A percentile compares a stretch with the other conserved stretches of the same genome.
Conservation (phyloP, 2,329 filamentous ascomycete genomes). For the Rhexocercosporidium sp. region DNA sequence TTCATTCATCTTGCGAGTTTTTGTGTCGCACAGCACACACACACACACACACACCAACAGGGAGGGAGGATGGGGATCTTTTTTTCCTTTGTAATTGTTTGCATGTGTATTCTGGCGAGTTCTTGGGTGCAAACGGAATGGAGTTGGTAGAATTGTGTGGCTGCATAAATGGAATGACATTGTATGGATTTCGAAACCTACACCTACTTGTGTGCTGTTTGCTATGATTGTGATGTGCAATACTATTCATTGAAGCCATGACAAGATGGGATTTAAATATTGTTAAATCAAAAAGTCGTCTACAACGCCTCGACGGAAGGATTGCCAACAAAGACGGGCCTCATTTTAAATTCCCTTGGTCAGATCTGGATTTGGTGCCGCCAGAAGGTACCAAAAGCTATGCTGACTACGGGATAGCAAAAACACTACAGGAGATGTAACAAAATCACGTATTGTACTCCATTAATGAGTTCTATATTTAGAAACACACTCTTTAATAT, state of each 20-base stretch:
- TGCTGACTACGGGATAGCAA: too few relatives aligned
- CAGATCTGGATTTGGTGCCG: too few relatives aligned
- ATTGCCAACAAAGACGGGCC: too few relatives aligned
- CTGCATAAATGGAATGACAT: conserved; percentile 13
- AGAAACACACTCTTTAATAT: too few relatives aligned
- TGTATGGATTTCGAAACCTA: neutral
- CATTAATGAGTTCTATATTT: too few relatives aligned
- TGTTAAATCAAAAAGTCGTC: too few relatives aligned
- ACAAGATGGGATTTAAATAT: too few relatives aligned
- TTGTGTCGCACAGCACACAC: neutral
- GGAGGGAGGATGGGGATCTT: neutral
- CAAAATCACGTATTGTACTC: too few relatives aligned
- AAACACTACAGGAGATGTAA: too few relatives aligned
- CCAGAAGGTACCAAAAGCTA: too few relatives aligned
- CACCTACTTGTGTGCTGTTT: neutral
- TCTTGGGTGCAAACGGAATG: conserved; percentile 1
- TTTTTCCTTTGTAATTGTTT: neutral
- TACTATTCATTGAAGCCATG: neutral
- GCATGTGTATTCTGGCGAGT: neutral
- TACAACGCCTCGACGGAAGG: too few relatives aligned
- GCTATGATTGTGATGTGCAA: neutral
- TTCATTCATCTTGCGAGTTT: neutral
- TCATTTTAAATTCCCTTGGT: too few relatives aligned
- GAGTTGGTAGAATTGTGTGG: conserved; percentile 14
- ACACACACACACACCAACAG: neutral